Conservation (phyloP, 1,284 basidiomycete genomes). For the Irpex sp. region DNA sequence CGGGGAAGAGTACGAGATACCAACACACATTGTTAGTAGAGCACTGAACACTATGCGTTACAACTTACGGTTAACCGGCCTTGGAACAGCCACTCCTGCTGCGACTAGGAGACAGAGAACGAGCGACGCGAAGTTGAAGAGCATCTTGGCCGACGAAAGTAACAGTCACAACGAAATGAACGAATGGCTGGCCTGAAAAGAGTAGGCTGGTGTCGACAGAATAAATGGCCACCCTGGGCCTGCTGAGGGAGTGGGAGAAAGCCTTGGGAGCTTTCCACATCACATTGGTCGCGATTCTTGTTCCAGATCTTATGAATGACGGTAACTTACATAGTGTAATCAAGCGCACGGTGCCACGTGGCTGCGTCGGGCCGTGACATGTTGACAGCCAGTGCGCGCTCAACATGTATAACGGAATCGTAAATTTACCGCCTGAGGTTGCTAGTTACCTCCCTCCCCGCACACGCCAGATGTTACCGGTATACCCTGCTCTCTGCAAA, state of each 20-base stretch:
- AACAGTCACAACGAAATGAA: not conserved
- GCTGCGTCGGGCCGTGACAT: too few relatives aligned
- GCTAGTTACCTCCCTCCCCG: too few relatives aligned
- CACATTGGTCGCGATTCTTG: too few relatives aligned
- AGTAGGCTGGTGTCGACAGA: not conserved
- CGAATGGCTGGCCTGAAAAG: not conserved
- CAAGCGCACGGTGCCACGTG: too few relatives aligned
- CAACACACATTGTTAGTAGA: not conserved
- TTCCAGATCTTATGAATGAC: too few relatives aligned
- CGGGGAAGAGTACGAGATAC: not conserved
- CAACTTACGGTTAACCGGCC: not conserved
- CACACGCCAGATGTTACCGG: too few relatives aligned
- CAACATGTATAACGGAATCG: too few relatives aligned
- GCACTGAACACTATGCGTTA: not conserved
- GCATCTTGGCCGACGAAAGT: not conserved
- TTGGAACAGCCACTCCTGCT: not conserved
- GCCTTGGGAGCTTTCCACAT: not conserved
- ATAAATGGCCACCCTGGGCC: not conserved
- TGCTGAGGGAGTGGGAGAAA: not conserved
- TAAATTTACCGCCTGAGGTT: too few relatives aligned
- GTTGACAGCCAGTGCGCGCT: too few relatives aligned
- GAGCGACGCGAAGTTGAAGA: not conserved
- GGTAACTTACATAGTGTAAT: too few relatives aligned
- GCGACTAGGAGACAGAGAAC: not conserved
- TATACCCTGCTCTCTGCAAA: too few relatives aligned